A percentile compares a stretch with the other conserved stretches of the same genome.
These are phyloP conservation scores for Quercus gilva DNA, from an alignment of 306 rosid species.

Conservation along the genomic window DNA sequence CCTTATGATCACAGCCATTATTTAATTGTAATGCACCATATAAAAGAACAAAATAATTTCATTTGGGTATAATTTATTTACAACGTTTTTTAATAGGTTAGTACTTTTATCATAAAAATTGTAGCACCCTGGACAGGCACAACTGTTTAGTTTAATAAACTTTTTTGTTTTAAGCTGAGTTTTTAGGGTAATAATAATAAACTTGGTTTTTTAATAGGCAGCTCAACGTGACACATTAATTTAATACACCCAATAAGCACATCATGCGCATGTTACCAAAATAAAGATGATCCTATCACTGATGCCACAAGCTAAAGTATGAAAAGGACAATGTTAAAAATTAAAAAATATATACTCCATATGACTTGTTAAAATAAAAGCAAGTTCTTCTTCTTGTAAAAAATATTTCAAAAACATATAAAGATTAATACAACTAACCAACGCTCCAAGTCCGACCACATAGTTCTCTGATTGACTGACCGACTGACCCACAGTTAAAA, in stretches of 20 bases:
- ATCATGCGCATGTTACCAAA: slow-evolving; percentile 47
- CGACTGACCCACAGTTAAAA: neutral
- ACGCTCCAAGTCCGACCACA: neutral
- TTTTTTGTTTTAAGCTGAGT: no score
- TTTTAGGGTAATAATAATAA: neutral
- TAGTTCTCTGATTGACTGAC: neutral
- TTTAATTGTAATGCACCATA: slow-evolving; percentile 28
- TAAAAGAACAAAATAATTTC: neutral
- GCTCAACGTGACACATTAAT: slow-evolving; percentile 33
- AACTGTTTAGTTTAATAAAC: slow-evolving; percentile 2
- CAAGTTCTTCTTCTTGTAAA: neutral
- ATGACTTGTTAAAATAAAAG: neutral
- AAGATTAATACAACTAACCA: neutral
- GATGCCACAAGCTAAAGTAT: slow-evolving; percentile 27
- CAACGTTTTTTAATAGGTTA: slow-evolving; percentile 7
- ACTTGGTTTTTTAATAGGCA: slow-evolving; percentile 7
- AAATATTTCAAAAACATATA: neutral
- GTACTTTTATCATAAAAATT: slow-evolving; percentile 21
- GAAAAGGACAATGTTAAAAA: neutral
- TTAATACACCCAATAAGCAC: slow-evolving; percentile 25
- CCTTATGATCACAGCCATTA: slow-evolving; percentile 17
- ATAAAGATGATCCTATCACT: neutral
- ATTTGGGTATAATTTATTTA: neutral
- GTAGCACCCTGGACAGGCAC: slow-evolving; percentile 32
- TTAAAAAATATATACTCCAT: neutral